Base-by-base conservation (phyloP, 2,329 filamentous ascomycete species). In the Corinectria fuckeliana region DNA sequence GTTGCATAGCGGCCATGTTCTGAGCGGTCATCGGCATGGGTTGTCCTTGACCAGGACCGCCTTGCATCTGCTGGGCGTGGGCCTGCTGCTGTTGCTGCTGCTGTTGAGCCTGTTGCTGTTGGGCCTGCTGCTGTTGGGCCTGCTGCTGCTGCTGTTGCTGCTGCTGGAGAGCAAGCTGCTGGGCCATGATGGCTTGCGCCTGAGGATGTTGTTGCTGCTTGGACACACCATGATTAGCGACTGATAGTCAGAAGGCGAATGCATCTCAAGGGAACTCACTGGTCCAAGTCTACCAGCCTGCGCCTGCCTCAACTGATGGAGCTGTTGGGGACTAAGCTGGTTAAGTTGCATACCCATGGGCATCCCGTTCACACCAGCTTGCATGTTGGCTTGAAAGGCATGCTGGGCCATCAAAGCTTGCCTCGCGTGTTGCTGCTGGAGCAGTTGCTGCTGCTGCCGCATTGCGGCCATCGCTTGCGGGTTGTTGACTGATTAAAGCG, bases 391-490 rank as follows among this genome's bases (percentile, higher is more conserved):
- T 28, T 81, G 81, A 67, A 79, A 86, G 56, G 77, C 79, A 63
- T 87, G 84, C 64, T 86, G 83, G 14, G 79, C 78, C 76, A 87
- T 79, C 59, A 86, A 74, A 6, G 78, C 78, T 62, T 88, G 84
- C 50, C 82, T 77, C 20, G 76, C 75, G 56, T 82, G 83, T 62
- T 86, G 83, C 42, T 88, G 85, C 48, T 86, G 84, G 38, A 86
- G 78, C 4, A 83, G 76, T 55, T 86, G 81, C 60, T 87, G 84
- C 56, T 86, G 81, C 61, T 87, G 84, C 63, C 85, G 78, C 70
- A 77, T 81, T 69, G 74, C 74, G 28, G 73, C 75, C 68, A 78
- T 74, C 56, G 72, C 72, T 58, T 69, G 71, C 36, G 74, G 75
- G 63, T 77, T 79, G 56, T 70, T 72, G 64, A 73, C 76, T 78